phyloP scores from a whole-genome alignment of 495 filamentous ascomycete genomes.

The Podospora australis region DNA sequence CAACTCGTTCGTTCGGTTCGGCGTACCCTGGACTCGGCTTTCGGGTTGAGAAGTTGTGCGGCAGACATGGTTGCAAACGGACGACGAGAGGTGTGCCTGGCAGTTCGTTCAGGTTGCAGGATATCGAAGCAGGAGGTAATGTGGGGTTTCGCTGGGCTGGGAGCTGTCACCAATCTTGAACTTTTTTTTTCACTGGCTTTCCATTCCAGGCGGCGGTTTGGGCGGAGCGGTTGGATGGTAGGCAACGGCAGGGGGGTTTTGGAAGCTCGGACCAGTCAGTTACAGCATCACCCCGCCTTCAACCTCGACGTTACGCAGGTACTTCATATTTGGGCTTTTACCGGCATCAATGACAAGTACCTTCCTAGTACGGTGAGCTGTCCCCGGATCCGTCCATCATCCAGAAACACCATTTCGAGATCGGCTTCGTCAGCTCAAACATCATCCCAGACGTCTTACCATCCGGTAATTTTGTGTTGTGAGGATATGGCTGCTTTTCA shows the following conservation, averaged over 20 bases:
- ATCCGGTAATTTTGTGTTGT: neutral
- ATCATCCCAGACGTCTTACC: too few species aligned
- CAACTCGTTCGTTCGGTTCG: neutral
- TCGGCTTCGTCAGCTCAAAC: too few species aligned
- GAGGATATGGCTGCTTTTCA: neutral
- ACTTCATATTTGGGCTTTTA: neutral
- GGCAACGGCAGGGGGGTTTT: slow-evolving; percentile 20
- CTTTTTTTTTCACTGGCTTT: slow-evolving; percentile 32
- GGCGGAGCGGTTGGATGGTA: slow-evolving; percentile 27
- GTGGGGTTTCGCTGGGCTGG: slow-evolving; percentile 14
- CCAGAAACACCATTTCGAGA: too few species aligned
- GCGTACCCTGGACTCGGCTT: slow-evolving; percentile 89
- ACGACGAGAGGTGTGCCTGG: slow-evolving; percentile 7
- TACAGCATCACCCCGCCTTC: neutral
- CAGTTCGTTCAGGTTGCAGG: slow-evolving; percentile 4
- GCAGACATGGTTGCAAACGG: slow-evolving; percentile 60
- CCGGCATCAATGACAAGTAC: neutral
- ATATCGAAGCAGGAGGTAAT: slow-evolving; percentile 5
- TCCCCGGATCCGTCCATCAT: neutral
- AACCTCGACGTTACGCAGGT: neutral
- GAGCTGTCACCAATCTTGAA: slow-evolving; percentile 22
- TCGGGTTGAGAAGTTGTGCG: slow-evolving; percentile 94
- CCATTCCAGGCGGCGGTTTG: slow-evolving; percentile 18
- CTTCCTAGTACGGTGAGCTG: too few species aligned
- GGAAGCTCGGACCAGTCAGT: slow-evolving; percentile 21